phyloP scores from a whole-genome alignment of 805 yeast genomes.

The Candida ulmi region DNA sequence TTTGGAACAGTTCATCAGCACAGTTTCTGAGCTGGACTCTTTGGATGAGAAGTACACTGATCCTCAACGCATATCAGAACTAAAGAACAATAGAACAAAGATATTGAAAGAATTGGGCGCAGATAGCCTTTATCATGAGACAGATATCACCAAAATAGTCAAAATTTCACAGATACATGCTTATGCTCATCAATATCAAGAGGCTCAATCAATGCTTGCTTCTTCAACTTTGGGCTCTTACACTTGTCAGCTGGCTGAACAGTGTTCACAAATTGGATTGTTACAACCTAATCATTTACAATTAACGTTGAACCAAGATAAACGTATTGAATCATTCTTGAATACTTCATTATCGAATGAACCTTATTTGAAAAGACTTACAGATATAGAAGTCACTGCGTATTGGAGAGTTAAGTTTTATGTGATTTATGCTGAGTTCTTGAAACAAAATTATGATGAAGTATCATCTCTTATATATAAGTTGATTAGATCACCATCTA shows the following conservation, averaged over 20 bases:
- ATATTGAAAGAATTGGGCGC: constrained; percentile 10
- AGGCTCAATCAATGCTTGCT: constrained; percentile 15
- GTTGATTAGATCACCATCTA: constrained; percentile 12
- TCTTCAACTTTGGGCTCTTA: constrained; percentile 10
- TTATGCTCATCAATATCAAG: constrained; percentile 15
- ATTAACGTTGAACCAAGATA: constrained; percentile 17
- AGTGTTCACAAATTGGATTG: constrained; percentile 17
- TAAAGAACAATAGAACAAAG: constrained; percentile 2
- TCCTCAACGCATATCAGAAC: constrained; percentile 5
- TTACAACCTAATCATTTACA: constrained; percentile 12
- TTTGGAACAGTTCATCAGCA: no score
- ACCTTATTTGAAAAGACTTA: constrained; percentile 18
- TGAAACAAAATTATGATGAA: constrained; percentile 16
- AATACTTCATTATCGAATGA: constrained; percentile 19
- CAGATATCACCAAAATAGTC: constrained; percentile 13
- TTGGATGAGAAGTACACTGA: constrained; percentile 1
- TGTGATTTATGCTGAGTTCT: constrained; percentile 20
- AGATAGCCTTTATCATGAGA: constrained; percentile 20
- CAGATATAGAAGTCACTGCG: constrained; percentile 17
- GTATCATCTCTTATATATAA: constrained; percentile 11
- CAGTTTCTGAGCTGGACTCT: no score
- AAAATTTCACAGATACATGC: constrained; percentile 13
- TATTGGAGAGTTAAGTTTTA: constrained; percentile 23
- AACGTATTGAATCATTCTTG: constrained; percentile 18
- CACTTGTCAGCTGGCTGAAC: constrained; percentile 17